Base-by-base conservation (phyloP, 805 yeast genomes). In the Metschnikowia rubicola region DNA sequence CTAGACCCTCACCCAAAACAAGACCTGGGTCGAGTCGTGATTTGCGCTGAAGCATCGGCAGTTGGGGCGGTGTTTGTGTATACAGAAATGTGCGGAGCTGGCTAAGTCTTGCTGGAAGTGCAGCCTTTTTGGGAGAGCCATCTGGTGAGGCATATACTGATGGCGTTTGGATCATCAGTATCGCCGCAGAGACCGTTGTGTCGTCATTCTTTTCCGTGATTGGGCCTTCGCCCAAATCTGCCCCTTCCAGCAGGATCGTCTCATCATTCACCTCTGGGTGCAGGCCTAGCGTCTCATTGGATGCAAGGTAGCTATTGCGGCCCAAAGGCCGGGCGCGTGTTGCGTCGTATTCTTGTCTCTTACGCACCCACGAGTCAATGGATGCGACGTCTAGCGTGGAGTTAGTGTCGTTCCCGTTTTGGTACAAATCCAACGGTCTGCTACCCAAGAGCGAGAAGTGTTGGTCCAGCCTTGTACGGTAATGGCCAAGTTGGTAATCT, bases 361-460 rank as follows among this genome's bases (percentile, higher is more conserved):
- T 79, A 29, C 71, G 65, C 37, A 72, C 70, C 83, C 83, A 79
- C 19, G 80, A 75, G 48, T 73, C 74, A 21, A 79, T 73, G 4
- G 82, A 77, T 9, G 73, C 62, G 28, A 66, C 75, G 42, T 77
- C 83, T 30, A 72, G 53, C 0, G 76, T 70, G 2, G 72, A 67
- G 30, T 50, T 58, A 3, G 66, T 59, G 44, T 72, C 75, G 48
- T 65, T 63, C 8, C 10, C 21, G 19, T 44, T 47, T 29, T 32
- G 44, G 47, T 45, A 53, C 28, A 52, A 37, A 30, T 50, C 47
- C 42, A 53, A 44, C 3, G 56, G 55, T 12, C 46, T 36, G 15
- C 45, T 50, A 2, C 47, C 48, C 30, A 55, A 21, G 3, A 51
- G 30, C 2, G 53, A 46, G 34, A 43, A 43, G 1, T 37, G 49